Conservation (phyloP, 345 rosid genomes). For the Pistacia atlantica region DNA sequence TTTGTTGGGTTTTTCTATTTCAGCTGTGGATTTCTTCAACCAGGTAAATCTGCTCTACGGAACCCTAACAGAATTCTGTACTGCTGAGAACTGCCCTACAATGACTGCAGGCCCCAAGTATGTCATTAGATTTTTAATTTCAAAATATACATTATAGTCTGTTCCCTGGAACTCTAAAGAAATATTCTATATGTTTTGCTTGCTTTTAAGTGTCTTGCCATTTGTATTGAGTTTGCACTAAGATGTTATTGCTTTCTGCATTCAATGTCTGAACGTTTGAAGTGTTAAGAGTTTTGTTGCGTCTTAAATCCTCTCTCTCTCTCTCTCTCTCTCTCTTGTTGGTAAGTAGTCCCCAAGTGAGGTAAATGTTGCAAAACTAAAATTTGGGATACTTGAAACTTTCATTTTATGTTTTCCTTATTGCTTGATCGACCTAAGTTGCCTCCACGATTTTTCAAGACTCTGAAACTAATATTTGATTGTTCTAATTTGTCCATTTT, state of each 20-base stretch:
- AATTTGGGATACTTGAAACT: background rate
- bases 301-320: background rate
- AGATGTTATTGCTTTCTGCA: background rate
- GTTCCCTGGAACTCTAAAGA: background rate
- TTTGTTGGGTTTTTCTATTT: constrained; percentile 32
- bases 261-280: background rate
- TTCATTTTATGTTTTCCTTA: constrained; percentile 7
- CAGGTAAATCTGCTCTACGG: constrained; percentile 99
- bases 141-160: background rate
- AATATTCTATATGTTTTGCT: background rate
- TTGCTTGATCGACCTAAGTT: constrained; percentile 12
- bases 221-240: background rate
- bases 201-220: background rate
- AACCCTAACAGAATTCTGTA: constrained; percentile 98
- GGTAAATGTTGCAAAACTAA: background rate
- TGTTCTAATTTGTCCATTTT: background rate
- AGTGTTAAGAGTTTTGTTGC: background rate
- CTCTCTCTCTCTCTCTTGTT: background rate
- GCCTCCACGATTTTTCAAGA: background rate
- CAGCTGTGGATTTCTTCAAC: constrained; percentile 99
- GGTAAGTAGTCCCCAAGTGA: background rate
- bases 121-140: constrained; percentile 8
- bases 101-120: constrained; percentile 99
- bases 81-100: constrained; percentile 93
- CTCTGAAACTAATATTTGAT: background rate